phyloP scores from a whole-genome alignment of 805 yeast genomes.

The Starmerella riodocensis region DNA sequence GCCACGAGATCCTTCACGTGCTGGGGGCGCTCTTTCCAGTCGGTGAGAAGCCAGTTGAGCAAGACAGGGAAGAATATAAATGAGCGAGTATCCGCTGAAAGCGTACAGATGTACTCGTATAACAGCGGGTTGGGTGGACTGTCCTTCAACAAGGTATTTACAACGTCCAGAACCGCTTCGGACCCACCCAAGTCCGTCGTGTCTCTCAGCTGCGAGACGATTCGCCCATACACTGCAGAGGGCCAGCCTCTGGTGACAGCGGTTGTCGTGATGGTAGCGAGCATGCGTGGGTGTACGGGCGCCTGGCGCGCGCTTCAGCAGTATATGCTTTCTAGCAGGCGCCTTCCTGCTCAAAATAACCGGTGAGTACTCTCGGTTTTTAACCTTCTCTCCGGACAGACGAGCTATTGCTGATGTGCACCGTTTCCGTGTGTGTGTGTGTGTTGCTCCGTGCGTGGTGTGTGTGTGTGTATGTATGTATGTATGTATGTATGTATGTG shows the following conservation, averaged over 20 bases:
- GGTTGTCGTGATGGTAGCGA: conserved; percentile 18
- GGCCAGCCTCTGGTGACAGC: conserved; percentile 22
- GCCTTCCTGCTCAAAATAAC: too few species aligned
- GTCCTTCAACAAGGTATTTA: conserved; percentile 5
- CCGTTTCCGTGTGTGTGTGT: too few species aligned
- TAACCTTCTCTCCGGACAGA: too few species aligned
- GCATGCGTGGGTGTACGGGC: conserved; percentile 1
- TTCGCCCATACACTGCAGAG: conserved; percentile 21
- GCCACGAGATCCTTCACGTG: conserved; percentile 7
- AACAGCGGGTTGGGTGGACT: conserved; percentile 20
- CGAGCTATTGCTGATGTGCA: too few species aligned
- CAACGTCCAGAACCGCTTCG: conserved; percentile 2
- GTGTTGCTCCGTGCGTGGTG: too few species aligned
- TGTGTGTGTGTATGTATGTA: too few species aligned
- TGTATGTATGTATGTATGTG: too few species aligned
- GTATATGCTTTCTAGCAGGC: too few species aligned
- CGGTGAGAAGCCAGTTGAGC: conserved; percentile 6
- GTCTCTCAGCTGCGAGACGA: conserved; percentile 25
- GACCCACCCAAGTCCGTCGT: conserved; percentile 6
- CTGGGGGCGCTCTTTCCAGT: neutral
- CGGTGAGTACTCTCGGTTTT: too few species aligned
- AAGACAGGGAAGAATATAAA: conserved; percentile 18
- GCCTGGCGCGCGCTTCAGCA: neutral
- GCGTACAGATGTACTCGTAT: conserved; percentile 22
- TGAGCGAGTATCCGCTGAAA: conserved; percentile 20